phyloP scores from a whole-genome alignment of 805 yeast genomes.

The Gaillardinia entomophila region DNA sequence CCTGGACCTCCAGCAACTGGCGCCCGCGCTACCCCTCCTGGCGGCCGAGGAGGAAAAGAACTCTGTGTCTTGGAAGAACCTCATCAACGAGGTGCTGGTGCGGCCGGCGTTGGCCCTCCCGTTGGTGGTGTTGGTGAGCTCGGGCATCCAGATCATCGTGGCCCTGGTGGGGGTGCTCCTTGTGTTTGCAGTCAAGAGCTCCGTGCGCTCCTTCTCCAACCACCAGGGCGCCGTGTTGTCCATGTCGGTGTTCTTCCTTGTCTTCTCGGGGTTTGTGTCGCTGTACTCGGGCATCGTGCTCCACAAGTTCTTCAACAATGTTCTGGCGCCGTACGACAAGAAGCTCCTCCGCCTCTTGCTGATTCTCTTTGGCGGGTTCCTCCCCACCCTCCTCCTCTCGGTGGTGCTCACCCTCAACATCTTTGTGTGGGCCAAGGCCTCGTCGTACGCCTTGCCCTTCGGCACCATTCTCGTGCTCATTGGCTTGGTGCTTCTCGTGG shows the following conservation, averaged over 20 bases:
- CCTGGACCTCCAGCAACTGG: slow-evolving; percentile 38
- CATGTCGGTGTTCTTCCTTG: slow-evolving; percentile 53
- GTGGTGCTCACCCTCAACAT: slow-evolving; percentile 54
- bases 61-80: slow-evolving; percentile 44
- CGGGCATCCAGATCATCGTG: slow-evolving; percentile 70
- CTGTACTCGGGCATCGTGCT: slow-evolving; percentile 67
- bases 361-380: slow-evolving; percentile 27
- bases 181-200: slow-evolving; percentile 33
- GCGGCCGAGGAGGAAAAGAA: slow-evolving; percentile 4
- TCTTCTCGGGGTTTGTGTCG: slow-evolving; percentile 67
- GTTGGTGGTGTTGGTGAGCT: slow-evolving; percentile 56
- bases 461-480: slow-evolving; percentile 62
- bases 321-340: slow-evolving; percentile 19
- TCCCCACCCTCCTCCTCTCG: slow-evolving; percentile 45
- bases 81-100: slow-evolving; percentile 48
- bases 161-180: slow-evolving; percentile 58
- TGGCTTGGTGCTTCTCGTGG: slow-evolving; percentile 56
- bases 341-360: slow-evolving; percentile 13
- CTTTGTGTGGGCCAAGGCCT: slow-evolving; percentile 70
- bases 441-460: slow-evolving; percentile 74
- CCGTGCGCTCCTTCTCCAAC: slow-evolving; percentile 54
- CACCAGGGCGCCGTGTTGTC: slow-evolving; percentile 64
- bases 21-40: slow-evolving; percentile 15
- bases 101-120: slow-evolving; percentile 44
- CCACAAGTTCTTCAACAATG: slow-evolving; percentile 48